A percentile compares a stretch with the other conserved stretches of the same genome.
Evolutionary conservation across 176 grass and related monocot species (phyloP).

Genomic region (Avena insularis): DNA sequence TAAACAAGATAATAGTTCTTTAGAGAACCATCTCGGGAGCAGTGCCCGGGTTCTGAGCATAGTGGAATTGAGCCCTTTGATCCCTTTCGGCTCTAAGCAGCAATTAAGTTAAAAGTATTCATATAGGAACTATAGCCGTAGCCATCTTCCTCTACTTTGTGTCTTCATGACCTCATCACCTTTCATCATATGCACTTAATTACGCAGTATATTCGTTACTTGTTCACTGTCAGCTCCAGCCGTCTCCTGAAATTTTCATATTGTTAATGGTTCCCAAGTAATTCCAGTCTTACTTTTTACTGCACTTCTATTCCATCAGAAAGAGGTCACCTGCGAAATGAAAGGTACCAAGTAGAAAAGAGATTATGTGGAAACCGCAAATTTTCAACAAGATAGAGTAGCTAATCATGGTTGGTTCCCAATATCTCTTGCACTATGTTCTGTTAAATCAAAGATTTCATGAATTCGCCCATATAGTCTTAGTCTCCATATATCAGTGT

Average conservation of each 20-base stretch:
- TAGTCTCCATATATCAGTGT: conserved; percentile 14
- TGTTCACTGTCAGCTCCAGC: conserved; percentile 51
- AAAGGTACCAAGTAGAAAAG: conserved; percentile 8
- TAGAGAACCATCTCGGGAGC: conserved; percentile 46
- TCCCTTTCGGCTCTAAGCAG: conserved; percentile 66
- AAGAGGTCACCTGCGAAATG: conserved; percentile 22
- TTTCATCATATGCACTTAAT: conserved; percentile 56
- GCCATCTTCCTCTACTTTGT: conserved; percentile 41
- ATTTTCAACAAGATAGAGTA: conserved; percentile 27
- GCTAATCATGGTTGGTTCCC: not conserved
- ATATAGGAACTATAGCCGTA: conserved; percentile 47
- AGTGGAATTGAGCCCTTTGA: conserved; percentile 57
- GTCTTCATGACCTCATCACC: conserved; percentile 57
- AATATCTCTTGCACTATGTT: conserved; percentile 11
- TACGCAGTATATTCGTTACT: conserved; percentile 61
- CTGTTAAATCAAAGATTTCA: conserved; percentile 15
- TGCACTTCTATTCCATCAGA: conserved; percentile 24
- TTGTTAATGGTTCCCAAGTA: conserved; percentile 52
- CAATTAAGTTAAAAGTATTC: conserved; percentile 50
- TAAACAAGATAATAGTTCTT: conserved; percentile 49
- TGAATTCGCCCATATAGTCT: conserved; percentile 9
- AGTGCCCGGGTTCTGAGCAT: conserved; percentile 54
- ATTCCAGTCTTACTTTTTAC: conserved; percentile 43
- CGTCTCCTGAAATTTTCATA: conserved; percentile 36
- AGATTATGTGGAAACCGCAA: conserved; percentile 9